Base-by-base conservation (phyloP, 352 stramenopile genomes). In the Plasmopara halstedii region DNA sequence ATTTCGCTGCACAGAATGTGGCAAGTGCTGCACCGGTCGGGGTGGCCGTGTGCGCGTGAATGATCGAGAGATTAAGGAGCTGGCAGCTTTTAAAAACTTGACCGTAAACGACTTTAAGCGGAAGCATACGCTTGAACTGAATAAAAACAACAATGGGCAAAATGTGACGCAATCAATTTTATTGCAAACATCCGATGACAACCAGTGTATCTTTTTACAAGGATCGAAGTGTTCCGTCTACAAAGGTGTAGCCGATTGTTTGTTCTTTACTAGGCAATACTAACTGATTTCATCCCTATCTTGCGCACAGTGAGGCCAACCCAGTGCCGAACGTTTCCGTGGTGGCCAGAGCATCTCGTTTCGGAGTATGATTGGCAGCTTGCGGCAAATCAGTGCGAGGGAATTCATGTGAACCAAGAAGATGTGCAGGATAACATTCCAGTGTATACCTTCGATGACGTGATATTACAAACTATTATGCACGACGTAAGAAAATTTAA, bases 321-420 rank as follows among this genome's bases (percentile, higher is more conserved):
- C 32, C 79, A 91, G 53, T 91, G 79, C 46, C 70, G 73, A 9
- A 91, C 79, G 34, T 91, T 85, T 38, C 79, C 79, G 31, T 91
- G 78, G 73, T 91, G 79, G 79, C 79, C 76, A 26, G 76, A 88
- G 43, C 47, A 88, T 46, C 43, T 90, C 6, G 67, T 87, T 46
- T 87, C 79, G 2, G 64, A 83, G 42, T 88, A 88, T 64, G 79
- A 91, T 41, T 91, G 79, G 79, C 63, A 66, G 15, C 56, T 88
- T 8, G 64, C 74, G 1, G 74, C 79, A 22, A 43, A 35, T 3
- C 46, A 79, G 15, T 91, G 79, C 45, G 79, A 90, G 67, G 79
- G 79, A 10, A 85, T 90, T 35, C 41, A 37, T 2, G 20, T 59
- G 3, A 21, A 37, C 34, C 3, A 41, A 50, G 27, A 15, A 15